Conservation (phyloP, 2,329 filamentous ascomycete species). For the Aspergillus piperis region DNA sequence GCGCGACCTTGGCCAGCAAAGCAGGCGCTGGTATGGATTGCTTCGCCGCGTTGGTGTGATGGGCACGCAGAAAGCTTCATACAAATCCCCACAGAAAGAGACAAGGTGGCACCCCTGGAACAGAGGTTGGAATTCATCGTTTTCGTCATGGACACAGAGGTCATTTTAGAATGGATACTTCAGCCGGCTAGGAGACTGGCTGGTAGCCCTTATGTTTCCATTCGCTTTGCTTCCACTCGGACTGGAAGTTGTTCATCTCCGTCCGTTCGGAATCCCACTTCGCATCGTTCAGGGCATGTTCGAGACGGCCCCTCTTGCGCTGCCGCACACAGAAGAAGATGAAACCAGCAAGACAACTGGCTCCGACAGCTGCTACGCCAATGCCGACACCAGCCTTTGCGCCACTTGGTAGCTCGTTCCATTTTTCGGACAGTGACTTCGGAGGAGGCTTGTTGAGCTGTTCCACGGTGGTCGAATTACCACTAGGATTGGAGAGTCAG, state of each 20-base stretch:
- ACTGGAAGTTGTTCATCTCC: slow-evolving; percentile 43
- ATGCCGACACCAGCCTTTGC: slow-evolving; percentile 52
- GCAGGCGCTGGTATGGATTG: slow-evolving; percentile 16
- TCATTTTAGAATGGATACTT: slow-evolving; percentile 3
- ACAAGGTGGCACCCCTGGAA: slow-evolving; percentile 6
- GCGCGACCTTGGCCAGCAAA: slow-evolving; percentile 24
- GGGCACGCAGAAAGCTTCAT: slow-evolving; percentile 4
- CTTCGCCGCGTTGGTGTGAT: slow-evolving; percentile 5
- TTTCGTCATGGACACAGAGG: slow-evolving; percentile 14
- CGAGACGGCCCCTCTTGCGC: slow-evolving; percentile 52
- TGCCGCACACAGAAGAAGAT: slow-evolving; percentile 53
- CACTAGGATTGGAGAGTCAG: slow-evolving; percentile 51
- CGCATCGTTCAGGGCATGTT: slow-evolving; percentile 50
- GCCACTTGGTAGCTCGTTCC: slow-evolving; percentile 46
- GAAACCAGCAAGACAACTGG: slow-evolving; percentile 37
- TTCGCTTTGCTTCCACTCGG: slow-evolving; percentile 41
- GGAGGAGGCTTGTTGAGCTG: slow-evolving; percentile 38
- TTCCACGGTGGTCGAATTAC: slow-evolving; percentile 58
- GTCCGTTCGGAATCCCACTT: slow-evolving; percentile 45
- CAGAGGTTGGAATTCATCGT: slow-evolving; percentile 10
- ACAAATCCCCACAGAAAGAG: slow-evolving; percentile 10
- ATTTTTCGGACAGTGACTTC: slow-evolving; percentile 43
- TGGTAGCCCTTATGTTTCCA: slow-evolving; percentile 34
- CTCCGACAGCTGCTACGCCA: slow-evolving; percentile 39
- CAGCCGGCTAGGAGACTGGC: slow-evolving; percentile 23